A percentile compares a stretch with the other conserved stretches of the same genome.
Evolutionary conservation across 139 green algal species (phyloP).

Genomic region (Mesotaenium endlicherianum): DNA sequence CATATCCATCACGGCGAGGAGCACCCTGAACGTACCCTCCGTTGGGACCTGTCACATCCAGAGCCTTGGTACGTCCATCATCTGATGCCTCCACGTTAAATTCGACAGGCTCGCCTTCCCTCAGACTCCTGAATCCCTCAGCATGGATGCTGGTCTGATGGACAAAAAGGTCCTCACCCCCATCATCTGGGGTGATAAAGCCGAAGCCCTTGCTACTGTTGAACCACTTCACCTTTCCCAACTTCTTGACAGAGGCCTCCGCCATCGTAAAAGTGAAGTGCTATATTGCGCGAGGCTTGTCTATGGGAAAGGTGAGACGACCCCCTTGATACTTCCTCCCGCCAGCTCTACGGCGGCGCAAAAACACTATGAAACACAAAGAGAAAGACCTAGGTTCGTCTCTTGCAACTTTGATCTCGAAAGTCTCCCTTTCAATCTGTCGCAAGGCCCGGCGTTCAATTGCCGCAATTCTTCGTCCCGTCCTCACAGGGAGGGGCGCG

Average conservation of each 20-base stretch:
- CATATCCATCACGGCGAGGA: slow-evolving; percentile 17
- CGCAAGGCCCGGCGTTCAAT: too few species aligned
- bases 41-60: slow-evolving; percentile 83
- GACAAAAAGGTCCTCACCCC: slow-evolving; percentile 88
- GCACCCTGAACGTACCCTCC: slow-evolving; percentile 60
- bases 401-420: too few species aligned
- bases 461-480: too few species aligned
- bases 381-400: too few species aligned
- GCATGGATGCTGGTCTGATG: slow-evolving; percentile 92
- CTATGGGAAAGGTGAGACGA: too few species aligned
- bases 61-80: slow-evolving; percentile 86
- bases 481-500: too few species aligned
- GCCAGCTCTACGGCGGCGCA: too few species aligned
- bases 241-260: slow-evolving; percentile 6
- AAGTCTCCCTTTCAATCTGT: too few species aligned
- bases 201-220: slow-evolving; percentile 88
- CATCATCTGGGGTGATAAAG: slow-evolving; percentile 85
- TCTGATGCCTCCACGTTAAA: slow-evolving; percentile 79
- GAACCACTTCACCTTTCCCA: slow-evolving; percentile 83
- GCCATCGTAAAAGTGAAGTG: too few species aligned
- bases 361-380: too few species aligned
- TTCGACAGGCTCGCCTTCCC: slow-evolving; percentile 87
- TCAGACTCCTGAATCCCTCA: slow-evolving; percentile 86
- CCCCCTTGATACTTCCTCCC: too few species aligned
- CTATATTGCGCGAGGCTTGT: too few species aligned